Percentiles rank a stretch among this genome's conserved stretches.
Evolutionary conservation across 441 rosid species (phyloP).

Genomic region (Hura crepitans): DNA sequence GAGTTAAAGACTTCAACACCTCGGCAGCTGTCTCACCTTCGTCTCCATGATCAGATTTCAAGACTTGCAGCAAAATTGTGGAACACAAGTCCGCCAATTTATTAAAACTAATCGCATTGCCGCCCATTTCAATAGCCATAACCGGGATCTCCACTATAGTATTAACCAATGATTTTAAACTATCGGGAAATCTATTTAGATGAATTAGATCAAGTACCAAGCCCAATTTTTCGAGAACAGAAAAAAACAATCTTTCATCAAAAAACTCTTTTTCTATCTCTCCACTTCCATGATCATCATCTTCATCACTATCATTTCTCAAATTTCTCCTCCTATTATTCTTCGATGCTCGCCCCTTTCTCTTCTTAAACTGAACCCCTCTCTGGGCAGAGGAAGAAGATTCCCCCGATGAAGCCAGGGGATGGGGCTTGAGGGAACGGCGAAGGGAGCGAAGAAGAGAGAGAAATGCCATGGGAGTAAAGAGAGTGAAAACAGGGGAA

Average conservation of each 20-base stretch:
- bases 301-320: conserved; percentile 14
- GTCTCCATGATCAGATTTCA: conserved; percentile 68
- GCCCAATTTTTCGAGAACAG: conserved; percentile 49
- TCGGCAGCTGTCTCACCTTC: conserved; percentile 53
- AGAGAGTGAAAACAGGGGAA: conserved; percentile 73
- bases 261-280: conserved; percentile 25
- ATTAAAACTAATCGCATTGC: conserved; percentile 27
- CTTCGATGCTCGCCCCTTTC: conserved; percentile 26
- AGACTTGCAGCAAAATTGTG: conserved; percentile 41
- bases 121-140: conserved; percentile 37
- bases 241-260: conserved; percentile 37
- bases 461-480: conserved; percentile 67
- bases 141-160: conserved; percentile 58
- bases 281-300: not conserved
- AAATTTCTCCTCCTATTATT: conserved; percentile 13
- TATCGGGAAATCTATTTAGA: conserved; percentile 72
- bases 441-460: conserved; percentile 73
- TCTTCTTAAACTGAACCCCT: conserved; percentile 35
- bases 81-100: conserved; percentile 51
- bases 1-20: conserved; percentile 59
- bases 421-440: conserved; percentile 47
- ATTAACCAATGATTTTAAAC: conserved; percentile 65
- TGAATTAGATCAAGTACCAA: conserved; percentile 59
- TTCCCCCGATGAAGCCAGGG: not conserved
- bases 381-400: conserved; percentile 15